Conservation (phyloP, 2,329 filamentous ascomycete genomes). For the Colletotrichum neosansevieriae region DNA sequence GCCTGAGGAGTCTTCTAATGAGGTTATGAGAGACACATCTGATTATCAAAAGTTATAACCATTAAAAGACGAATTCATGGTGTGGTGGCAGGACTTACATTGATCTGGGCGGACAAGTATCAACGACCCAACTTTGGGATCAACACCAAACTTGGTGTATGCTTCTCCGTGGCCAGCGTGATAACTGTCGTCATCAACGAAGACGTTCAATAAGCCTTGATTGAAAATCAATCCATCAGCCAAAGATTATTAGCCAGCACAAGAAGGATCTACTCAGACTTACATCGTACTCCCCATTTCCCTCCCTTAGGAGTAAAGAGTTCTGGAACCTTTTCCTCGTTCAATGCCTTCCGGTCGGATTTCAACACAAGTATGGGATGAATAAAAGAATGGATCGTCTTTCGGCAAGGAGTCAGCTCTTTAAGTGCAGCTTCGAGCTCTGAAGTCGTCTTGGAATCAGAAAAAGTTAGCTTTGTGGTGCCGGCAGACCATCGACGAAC, state of each 20-base stretch:
- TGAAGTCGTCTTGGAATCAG: not conserved
- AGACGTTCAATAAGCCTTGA: slow-evolving; percentile 57
- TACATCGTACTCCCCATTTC: slow-evolving; percentile 10
- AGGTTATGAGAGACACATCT: slow-evolving; percentile 11
- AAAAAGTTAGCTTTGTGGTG: not conserved
- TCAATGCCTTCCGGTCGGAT: slow-evolving; percentile 1
- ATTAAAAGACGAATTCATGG: too few relatives aligned
- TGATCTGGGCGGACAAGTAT: slow-evolving; percentile 76
- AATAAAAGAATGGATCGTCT: not conserved
- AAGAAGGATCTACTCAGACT: not conserved
- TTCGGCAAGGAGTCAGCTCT: not conserved
- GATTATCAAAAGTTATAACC: too few relatives aligned
- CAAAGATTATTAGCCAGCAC: too few relatives aligned
- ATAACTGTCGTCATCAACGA: slow-evolving; percentile 65
- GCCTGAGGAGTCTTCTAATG: not conserved
- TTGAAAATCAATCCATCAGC: not conserved
- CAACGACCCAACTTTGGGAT: slow-evolving; percentile 65
- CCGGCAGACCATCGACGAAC: accelerated
- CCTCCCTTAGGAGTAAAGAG: slow-evolving; percentile 10
- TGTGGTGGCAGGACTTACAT: slow-evolving; percentile 60
- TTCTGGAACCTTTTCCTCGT: slow-evolving; percentile 18
- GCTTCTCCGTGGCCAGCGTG: slow-evolving; percentile 63
- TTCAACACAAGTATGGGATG: slow-evolving; percentile 13
- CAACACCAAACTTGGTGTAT: slow-evolving; percentile 70
- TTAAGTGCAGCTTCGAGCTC: not conserved